A percentile compares a stretch with the other conserved stretches of the same genome.
Evolutionary conservation across 2,329 filamentous ascomycete species (phyloP).

Genomic region (Talaromyces islandicus): DNA sequence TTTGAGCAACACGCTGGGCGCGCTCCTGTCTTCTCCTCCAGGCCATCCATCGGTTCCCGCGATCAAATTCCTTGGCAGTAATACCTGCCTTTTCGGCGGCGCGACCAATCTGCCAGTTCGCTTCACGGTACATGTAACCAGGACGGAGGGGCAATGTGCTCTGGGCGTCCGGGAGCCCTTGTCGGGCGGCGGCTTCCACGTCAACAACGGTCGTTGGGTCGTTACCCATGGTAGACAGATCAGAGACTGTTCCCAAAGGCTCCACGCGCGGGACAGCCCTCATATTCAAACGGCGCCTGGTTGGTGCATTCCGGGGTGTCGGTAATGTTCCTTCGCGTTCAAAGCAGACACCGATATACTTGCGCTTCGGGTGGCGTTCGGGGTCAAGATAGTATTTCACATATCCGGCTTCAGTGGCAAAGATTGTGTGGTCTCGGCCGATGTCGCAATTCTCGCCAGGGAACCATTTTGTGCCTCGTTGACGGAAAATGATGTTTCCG

Average conservation of each 20-base stretch:
- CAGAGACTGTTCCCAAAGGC: constrained; percentile 12
- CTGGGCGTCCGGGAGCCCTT: constrained; percentile 19
- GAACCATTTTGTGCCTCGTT: constrained; percentile 90
- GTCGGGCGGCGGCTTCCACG: constrained; percentile 18
- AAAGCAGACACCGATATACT: constrained; percentile 93
- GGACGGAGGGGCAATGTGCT: constrained; percentile 38
- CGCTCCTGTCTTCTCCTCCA: constrained; percentile 56
- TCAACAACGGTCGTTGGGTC: constrained; percentile 16
- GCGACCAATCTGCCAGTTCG: constrained; percentile 63
- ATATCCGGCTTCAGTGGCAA: constrained; percentile 76
- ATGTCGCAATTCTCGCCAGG: constrained; percentile 93
- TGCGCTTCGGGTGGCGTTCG: constrained; percentile 69
- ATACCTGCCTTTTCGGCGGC: constrained; percentile 56
- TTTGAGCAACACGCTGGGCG: constrained; percentile 47
- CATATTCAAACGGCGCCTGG: constrained; percentile 71
- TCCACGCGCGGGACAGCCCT: constrained; percentile 43
- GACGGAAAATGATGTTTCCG: constrained; percentile 96
- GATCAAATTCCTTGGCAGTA: constrained; percentile 50
- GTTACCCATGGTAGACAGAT: constrained; percentile 15
- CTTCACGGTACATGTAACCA: constrained; percentile 59
- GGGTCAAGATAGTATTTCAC: constrained; percentile 97
- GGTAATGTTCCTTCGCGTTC: constrained; percentile 76
- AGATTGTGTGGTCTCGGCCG: constrained; percentile 95
- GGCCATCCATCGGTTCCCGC: constrained; percentile 57
- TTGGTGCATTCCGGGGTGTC: constrained; percentile 65